These are phyloP conservation scores for Dicorynia guianensis DNA, from an alignment of 306 rosid species.

Conservation along the genomic window DNA sequence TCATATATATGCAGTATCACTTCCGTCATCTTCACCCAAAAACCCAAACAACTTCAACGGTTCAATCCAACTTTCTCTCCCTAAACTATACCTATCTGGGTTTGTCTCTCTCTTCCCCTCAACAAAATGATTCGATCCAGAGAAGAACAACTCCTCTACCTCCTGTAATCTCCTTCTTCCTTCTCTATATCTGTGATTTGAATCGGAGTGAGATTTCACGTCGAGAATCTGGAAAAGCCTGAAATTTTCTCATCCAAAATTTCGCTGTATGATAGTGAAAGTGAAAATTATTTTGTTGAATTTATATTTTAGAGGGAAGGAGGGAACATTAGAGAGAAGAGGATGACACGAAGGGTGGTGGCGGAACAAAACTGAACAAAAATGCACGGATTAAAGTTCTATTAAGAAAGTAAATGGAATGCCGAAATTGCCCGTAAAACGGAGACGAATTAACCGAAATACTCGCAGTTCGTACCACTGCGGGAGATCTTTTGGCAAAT, in stretches of 20 bases:
- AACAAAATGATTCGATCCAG: slow-evolving; percentile 36
- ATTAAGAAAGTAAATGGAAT: neutral
- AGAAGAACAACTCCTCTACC: slow-evolving; percentile 21
- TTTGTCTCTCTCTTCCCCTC: neutral
- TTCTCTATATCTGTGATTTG: neutral
- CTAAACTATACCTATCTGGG: slow-evolving; percentile 32
- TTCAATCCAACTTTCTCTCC: slow-evolving; percentile 42
- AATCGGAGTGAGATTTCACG: slow-evolving; percentile 43
- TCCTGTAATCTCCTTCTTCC: slow-evolving; percentile 1
- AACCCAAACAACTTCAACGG: neutral
- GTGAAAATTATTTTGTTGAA: neutral
- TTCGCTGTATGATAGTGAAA: neutral
- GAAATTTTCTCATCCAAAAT: slow-evolving; percentile 2
- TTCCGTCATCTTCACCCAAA: slow-evolving; percentile 69
- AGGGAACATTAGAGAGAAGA: slow-evolving; percentile 36
- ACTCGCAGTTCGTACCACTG: slow-evolving; percentile 29
- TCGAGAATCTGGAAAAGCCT: slow-evolving; percentile 47
- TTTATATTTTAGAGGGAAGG: slow-evolving; percentile 32
- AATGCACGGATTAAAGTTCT: no score
- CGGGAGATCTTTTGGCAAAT: slow-evolving; percentile 19
- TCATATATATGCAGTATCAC: slow-evolving; percentile 88
- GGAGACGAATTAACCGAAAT: slow-evolving; percentile 11
- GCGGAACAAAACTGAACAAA: neutral
- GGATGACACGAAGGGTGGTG: neutral
- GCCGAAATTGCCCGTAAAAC: neutral